phyloP scores from a whole-genome alignment of 2,329 filamentous ascomycete species.

The Neofusicoccum umdonicola region DNA sequence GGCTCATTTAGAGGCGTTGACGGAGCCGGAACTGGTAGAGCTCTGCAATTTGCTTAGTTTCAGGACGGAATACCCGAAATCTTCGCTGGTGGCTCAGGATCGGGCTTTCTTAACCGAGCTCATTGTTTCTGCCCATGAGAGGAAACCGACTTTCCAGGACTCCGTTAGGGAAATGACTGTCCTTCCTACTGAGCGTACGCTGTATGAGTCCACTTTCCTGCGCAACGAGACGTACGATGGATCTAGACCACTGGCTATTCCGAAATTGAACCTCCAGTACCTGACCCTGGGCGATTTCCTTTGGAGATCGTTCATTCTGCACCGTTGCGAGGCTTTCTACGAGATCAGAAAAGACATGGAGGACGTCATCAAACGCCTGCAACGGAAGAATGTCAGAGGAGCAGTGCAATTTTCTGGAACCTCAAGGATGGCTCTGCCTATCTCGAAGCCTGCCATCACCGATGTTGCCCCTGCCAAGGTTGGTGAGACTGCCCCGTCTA shows the following conservation, averaged over 20 bases:
- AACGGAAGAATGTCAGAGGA: constrained; percentile 52
- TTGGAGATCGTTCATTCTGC: constrained; percentile 89
- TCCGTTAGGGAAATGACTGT: constrained; percentile 66
- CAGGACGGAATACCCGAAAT: constrained; percentile 76
- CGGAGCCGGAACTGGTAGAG: constrained; percentile 69
- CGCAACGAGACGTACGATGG: constrained; percentile 86
- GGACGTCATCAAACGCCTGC: constrained; percentile 72
- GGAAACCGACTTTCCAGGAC: constrained; percentile 79
- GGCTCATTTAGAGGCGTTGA: constrained; percentile 68
- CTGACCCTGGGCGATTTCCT: constrained; percentile 92
- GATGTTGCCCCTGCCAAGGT: constrained; percentile 82
- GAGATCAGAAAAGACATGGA: constrained; percentile 90
- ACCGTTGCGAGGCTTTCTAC: constrained; percentile 89
- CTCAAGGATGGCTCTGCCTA: constrained; percentile 87
- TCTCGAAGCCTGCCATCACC: constrained; percentile 79
- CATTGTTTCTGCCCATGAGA: constrained; percentile 72
- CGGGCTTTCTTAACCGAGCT: constrained; percentile 68
- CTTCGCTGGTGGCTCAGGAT: constrained; percentile 61
- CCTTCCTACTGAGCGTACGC: constrained; percentile 75
- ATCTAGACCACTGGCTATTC: constrained; percentile 80
- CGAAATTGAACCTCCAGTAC: constrained; percentile 94
- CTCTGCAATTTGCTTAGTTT: constrained; percentile 73
- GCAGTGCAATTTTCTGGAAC: constrained; percentile 73
- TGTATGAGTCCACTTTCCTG: constrained; percentile 77
- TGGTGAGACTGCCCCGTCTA: constrained; percentile 77